phyloP scores from a whole-genome alignment of 495 filamentous ascomycete genomes.

The Mytilinidion resinicola region DNA sequence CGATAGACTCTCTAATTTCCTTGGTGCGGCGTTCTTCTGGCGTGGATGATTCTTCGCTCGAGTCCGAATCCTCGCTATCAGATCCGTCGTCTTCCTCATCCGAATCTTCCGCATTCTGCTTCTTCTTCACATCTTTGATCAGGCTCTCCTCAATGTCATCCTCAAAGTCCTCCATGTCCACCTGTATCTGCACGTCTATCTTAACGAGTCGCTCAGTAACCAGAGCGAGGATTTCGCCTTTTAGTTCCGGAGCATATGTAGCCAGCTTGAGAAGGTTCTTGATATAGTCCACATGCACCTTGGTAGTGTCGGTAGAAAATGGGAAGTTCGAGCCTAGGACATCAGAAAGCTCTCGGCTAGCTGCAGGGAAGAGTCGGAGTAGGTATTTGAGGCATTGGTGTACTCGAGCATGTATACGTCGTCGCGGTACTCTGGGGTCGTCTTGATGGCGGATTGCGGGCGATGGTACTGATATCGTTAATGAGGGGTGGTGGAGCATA shows the following conservation, averaged over 20 bases:
- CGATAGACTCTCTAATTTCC: constrained; percentile 68
- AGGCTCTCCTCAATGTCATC: constrained; percentile 59
- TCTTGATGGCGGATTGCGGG: constrained; percentile 54
- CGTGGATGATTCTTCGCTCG: constrained; percentile 29
- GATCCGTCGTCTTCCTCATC: constrained; percentile 42
- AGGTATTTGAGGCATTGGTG: constrained; percentile 73
- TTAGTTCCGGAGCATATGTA: constrained; percentile 71
- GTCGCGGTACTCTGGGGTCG: constrained; percentile 50
- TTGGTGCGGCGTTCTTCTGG: constrained; percentile 47
- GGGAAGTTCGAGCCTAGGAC: constrained; percentile 65
- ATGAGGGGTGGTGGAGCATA: constrained; percentile 6
- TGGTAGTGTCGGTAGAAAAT: constrained; percentile 62
- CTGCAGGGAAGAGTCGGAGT: constrained; percentile 67
- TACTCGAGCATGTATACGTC: constrained; percentile 58
- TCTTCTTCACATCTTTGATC: constrained; percentile 13
- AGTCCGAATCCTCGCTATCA: constrained; percentile 37
- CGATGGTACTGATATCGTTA: constrained; percentile 34
- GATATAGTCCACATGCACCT: constrained; percentile 68
- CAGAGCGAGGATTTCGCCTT: constrained; percentile 71
- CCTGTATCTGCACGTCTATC: constrained; percentile 89
- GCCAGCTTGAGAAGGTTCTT: constrained; percentile 69
- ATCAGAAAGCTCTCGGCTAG: constrained; percentile 61
- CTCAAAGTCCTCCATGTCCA: constrained; percentile 80
- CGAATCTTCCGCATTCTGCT: constrained; percentile 27
- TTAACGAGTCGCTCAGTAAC: constrained; percentile 81